Evolutionary conservation across 1,139 yeast species (phyloP).

Genomic region (Hansenula lynferdii): DNA sequence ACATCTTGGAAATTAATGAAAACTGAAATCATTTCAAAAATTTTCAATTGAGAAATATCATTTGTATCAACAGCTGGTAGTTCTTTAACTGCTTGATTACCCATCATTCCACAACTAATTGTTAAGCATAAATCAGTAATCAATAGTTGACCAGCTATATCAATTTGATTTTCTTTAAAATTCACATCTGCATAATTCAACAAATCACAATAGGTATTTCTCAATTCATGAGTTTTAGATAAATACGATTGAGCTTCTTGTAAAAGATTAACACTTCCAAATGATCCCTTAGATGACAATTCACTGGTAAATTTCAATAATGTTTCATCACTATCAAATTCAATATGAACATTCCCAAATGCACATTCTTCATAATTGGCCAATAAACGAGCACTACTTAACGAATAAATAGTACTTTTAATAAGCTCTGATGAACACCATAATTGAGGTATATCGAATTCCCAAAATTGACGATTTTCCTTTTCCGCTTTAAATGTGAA

Average conservation of each 20-base stretch:
- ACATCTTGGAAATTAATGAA: slow-evolving; percentile 4
- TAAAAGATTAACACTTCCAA: background rate
- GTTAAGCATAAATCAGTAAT: background rate
- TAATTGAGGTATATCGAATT: slow-evolving; percentile 12
- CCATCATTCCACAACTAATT: background rate
- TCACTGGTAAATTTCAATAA: background rate
- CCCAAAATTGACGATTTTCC: slow-evolving; percentile 11
- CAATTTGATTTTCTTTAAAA: too few species aligned
- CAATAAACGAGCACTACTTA: slow-evolving; percentile 15
- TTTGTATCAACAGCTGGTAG: too few species aligned
- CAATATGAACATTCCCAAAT: background rate
- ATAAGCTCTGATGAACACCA: slow-evolving; percentile 13
- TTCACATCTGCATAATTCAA: too few species aligned
- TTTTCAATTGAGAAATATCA: background rate
- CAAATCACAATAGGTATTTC: background rate
- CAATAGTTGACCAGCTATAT: background rate
- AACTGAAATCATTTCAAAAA: slow-evolving; percentile 6
- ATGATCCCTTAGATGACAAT: background rate
- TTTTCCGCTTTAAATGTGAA: slow-evolving; percentile 12
- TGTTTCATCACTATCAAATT: background rate
- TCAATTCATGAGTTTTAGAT: background rate
- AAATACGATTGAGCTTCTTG: background rate
- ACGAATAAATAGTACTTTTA: slow-evolving; percentile 13
- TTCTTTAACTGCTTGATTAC: background rate
- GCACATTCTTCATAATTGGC: background rate